Evolutionary conservation across 129 eudicot genomes (phyloP), one percentile per base, ranked within the genome.

Genomic region (Smallanthus sonchifolius): DNA sequence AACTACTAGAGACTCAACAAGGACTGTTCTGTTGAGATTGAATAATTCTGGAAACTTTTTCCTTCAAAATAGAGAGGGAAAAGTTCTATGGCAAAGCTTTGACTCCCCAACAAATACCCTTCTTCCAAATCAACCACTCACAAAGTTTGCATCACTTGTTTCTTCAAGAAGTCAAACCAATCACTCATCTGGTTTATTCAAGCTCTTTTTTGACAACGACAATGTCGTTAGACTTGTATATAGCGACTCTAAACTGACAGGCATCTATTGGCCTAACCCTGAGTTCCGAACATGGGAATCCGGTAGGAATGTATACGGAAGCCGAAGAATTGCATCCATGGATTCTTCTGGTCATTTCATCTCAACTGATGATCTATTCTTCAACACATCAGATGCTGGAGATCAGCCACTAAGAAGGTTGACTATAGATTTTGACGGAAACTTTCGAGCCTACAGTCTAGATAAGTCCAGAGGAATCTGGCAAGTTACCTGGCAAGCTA

Each of bases 401-500:
- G 17, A 77, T 2, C 78, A 76, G 37, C 68, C 83, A 10, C 30
- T 16, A 35, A 65, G 88, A 80, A 69, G 83, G 69, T 52, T 83
- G 77, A 74, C 72, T 0, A 19, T 84, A 0, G 85, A 80, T 69
- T 5, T 14, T 63, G 83, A 84, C 67, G 87, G 85, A 28, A 60
- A 67, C 70, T 37, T 83, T 30, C 78, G 84, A 14, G 61, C 78
- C 6, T 79, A 75, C 15, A 83, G 88, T 62, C 65, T 84, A 3
- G 71, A 77, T 38, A 78, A 81, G 65, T 6, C 14, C 19, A 37
- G 36, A 17, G 64, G 74, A 10, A 17, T 15, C 28, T 80, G 87
- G 85, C 54, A 51, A 7, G 69, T 80, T 60, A 65, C 82, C 1
- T 80, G 87, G 87, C 82, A 76, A 37, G 82, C 74, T n/a, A 59